A percentile compares a stretch with the other conserved stretches of the same genome.
phyloP scores from a whole-genome alignment of 2,329 filamentous ascomycete species.

The Sarocladium kiliense region DNA sequence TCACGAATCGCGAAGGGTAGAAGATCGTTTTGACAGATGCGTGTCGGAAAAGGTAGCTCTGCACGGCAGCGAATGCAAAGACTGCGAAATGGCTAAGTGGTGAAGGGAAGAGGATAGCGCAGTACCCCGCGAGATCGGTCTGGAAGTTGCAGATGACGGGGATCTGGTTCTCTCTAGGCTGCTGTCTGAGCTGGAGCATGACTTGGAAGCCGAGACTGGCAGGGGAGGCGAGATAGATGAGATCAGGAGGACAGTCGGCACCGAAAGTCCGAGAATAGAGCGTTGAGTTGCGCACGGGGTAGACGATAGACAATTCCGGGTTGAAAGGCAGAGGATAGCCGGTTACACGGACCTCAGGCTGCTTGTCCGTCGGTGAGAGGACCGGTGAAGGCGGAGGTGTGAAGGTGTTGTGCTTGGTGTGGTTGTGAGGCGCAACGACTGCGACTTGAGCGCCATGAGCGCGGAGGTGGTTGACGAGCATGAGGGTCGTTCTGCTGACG shows the following conservation, averaged over 20 bases:
- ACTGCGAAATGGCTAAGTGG: conserved; percentile 58
- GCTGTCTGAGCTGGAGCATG: conserved; percentile 61
- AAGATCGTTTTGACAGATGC: conserved; percentile 60
- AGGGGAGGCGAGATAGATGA: conserved; percentile 66
- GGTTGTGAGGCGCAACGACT: conserved; percentile 59
- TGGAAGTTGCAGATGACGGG: conserved; percentile 66
- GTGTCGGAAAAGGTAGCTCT: conserved; percentile 62
- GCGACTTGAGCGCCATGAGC: conserved; percentile 59
- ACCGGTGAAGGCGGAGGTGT: conserved; percentile 34
- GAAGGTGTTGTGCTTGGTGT: conserved; percentile 50
- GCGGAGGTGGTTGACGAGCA: conserved; percentile 62
- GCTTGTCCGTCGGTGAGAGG: conserved; percentile 19
- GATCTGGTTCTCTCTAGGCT: conserved; percentile 47
- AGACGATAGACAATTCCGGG: conserved; percentile 64
- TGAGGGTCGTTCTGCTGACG: conserved; percentile 65
- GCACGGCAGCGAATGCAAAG: conserved; percentile 56
- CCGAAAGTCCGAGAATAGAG: conserved; percentile 58
- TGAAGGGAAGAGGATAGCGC: conserved; percentile 61
- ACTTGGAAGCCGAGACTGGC: conserved; percentile 67
- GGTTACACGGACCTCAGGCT: conserved; percentile 51
- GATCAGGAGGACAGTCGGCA: conserved; percentile 45
- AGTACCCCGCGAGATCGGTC: conserved; percentile 66
- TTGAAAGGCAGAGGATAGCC: conserved; percentile 68
- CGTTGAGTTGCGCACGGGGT: conserved; percentile 60
- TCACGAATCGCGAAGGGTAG: conserved; percentile 61